phyloP scores from a whole-genome alignment of 768 basidiomycete genomes.

The Leccinellum luteum region DNA sequence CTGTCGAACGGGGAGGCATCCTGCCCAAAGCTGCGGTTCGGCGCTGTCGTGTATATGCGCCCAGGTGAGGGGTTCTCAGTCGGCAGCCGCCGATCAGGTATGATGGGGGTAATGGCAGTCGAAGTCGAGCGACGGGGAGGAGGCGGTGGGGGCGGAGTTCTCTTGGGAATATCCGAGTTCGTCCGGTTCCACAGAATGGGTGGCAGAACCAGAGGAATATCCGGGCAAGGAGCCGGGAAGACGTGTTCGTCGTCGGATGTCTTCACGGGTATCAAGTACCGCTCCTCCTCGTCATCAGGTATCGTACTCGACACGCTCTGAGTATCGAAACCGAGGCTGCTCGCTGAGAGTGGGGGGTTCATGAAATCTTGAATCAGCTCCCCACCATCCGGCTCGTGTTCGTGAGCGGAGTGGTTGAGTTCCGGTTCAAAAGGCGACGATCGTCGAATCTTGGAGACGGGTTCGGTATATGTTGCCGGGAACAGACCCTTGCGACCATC shows the following conservation, averaged over 20 bases:
- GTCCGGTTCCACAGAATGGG: constrained; percentile 25
- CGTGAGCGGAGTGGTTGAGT: constrained; percentile 9
- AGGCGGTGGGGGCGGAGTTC: constrained; percentile 63
- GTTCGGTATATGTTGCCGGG: constrained; percentile 73
- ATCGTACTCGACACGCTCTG: constrained; percentile 43
- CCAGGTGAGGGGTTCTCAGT: constrained; percentile 12
- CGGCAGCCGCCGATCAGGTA: constrained; percentile 43
- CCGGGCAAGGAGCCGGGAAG: constrained; percentile 21
- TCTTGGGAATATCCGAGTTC: constrained; percentile 29
- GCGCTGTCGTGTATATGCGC: constrained; percentile 27
- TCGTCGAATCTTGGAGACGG: constrained; percentile 14
- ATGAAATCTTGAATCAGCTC: constrained; percentile 15
- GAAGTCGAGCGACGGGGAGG: constrained; percentile 52
- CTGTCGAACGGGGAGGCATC: constrained; percentile 68
- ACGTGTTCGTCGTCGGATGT: constrained; percentile 23
- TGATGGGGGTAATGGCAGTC: constrained; percentile 37
- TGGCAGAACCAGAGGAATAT: constrained; percentile 4
- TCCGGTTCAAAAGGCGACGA: constrained; percentile 36
- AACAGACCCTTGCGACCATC: constrained; percentile 75
- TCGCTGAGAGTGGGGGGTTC: constrained; percentile 26
- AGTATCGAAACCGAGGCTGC: constrained; percentile 29
- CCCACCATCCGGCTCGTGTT: constrained; percentile 26
- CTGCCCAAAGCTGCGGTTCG: constrained; percentile 33
- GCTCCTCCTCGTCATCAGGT: constrained; percentile 45
- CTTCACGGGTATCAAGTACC: constrained; percentile 30